Conservation (phyloP, 2,329 filamentous ascomycete genomes). For the Penicillium sp. region DNA sequence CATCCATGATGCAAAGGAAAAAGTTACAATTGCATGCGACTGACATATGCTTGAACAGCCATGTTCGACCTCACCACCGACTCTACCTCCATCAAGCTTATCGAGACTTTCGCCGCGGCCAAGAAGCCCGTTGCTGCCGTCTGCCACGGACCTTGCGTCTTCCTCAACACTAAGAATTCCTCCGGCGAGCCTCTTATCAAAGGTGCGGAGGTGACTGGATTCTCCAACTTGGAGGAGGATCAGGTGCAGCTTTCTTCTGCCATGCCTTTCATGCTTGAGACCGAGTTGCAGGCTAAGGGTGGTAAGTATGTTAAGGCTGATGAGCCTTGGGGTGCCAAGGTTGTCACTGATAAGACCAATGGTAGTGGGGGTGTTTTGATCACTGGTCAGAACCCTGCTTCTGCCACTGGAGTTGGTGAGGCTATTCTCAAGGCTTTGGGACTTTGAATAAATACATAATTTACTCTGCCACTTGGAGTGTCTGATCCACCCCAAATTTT, state of each 20-base stretch:
- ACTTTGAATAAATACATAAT: slow-evolving; percentile 5
- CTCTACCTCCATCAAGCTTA: slow-evolving; percentile 44
- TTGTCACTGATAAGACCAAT: slow-evolving; percentile 37
- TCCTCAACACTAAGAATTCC: slow-evolving; percentile 45
- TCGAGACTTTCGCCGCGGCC: slow-evolving; percentile 49
- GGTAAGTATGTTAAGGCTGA: slow-evolving; percentile 49
- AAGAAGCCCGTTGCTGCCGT: slow-evolving; percentile 53
- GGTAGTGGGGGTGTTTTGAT: slow-evolving; percentile 39
- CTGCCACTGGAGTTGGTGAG: slow-evolving; percentile 44
- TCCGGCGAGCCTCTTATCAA: slow-evolving; percentile 45
- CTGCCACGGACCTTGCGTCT: slow-evolving; percentile 49
- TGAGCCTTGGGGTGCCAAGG: slow-evolving; percentile 46
- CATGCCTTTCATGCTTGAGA: slow-evolving; percentile 51
- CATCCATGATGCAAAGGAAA: neutral
- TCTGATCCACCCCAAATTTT: no score
- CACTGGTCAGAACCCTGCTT: slow-evolving; percentile 52
- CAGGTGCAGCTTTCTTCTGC: slow-evolving; percentile 38
- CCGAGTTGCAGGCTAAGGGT: slow-evolving; percentile 41
- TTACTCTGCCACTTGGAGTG: no score
- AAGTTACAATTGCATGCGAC: neutral
- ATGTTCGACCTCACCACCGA: slow-evolving; percentile 54
- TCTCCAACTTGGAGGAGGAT: slow-evolving; percentile 51
- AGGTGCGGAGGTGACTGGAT: slow-evolving; percentile 47
- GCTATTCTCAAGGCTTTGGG: slow-evolving; percentile 41
- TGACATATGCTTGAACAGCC: slow-evolving; percentile 24